A percentile compares a stretch with the other conserved stretches of the same genome.
Conservation (phyloP, 257 asterid species). For the Capsicum baccatum region DNA sequence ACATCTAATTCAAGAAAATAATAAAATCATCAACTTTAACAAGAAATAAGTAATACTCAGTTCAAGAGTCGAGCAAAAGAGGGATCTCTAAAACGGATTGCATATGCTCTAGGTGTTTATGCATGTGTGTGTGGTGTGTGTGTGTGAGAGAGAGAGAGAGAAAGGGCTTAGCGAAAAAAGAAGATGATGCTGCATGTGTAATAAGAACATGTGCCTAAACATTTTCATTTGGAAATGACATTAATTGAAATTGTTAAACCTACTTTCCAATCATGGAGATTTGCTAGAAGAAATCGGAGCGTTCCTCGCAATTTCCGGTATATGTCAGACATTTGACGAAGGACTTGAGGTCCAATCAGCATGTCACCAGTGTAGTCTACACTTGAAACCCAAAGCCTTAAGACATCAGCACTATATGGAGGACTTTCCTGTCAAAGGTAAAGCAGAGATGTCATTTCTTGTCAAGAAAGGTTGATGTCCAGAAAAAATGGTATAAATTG, state of each 20-base stretch:
- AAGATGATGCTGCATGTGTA: conserved; percentile 6
- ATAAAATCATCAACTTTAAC: conserved; percentile 8
- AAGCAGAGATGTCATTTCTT: conserved; percentile 35
- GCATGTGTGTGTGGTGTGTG: too few relatives aligned
- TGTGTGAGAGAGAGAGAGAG: neutral
- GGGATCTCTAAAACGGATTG: neutral
- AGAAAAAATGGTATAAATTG: neutral
- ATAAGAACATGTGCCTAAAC: neutral
- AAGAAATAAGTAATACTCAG: conserved; percentile 8
- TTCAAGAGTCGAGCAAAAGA: conserved; percentile 27
- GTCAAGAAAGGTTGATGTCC: conserved; percentile 21
- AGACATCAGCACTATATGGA: conserved; percentile 92
- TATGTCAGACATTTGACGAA: conserved; percentile 94
- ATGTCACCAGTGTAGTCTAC: conserved; percentile 95
- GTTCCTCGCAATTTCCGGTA: conserved; percentile 97
- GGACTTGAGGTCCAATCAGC: conserved; percentile 80
- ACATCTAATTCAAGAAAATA: neutral
- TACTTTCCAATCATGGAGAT: conserved; percentile 98
- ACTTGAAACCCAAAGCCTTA: conserved; percentile 97
- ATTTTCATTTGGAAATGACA: conserved; percentile 11
- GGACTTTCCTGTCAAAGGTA: conserved; percentile 64
- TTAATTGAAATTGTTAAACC: conserved; percentile 32
- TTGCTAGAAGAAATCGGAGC: conserved; percentile 88
- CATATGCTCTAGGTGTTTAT: neutral
- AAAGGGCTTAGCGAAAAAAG: neutral